Conservation (phyloP, 257 asterid species). For the Rhazya stricta region DNA sequence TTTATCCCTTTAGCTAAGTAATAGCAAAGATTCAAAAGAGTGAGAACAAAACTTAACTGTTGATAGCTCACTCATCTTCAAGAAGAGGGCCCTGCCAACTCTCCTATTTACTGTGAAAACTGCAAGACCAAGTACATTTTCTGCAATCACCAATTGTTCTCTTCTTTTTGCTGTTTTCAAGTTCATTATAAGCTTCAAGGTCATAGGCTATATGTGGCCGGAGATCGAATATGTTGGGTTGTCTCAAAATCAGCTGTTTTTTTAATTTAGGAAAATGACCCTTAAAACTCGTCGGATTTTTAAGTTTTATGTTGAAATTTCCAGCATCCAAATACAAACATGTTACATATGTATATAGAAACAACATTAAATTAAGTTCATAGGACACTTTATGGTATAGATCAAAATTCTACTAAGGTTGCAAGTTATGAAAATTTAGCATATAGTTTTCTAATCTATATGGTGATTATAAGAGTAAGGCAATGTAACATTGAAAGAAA, state of each 20-base stretch:
- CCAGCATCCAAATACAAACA: too few relatives aligned
- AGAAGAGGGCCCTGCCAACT: conserved; percentile 11
- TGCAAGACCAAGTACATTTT: conserved; percentile 4
- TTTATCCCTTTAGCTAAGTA: conserved; percentile 4
- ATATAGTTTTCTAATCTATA: conserved; percentile 2
- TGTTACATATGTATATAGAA: too few relatives aligned
- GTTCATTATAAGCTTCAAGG: not conserved
- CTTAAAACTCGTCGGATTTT: too few relatives aligned
- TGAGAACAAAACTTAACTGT: conserved; percentile 23
- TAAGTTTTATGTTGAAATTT: too few relatives aligned
- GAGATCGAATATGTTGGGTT: not conserved
- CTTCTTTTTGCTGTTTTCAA: conserved; percentile 6
- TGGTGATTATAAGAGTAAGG: not conserved
- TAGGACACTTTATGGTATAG: not conserved
- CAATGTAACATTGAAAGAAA: conserved; percentile 10
- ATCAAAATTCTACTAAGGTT: conserved; percentile 6
- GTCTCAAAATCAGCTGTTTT: too few relatives aligned
- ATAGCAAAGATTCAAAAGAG: conserved; percentile 21
- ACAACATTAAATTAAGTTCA: not conserved
- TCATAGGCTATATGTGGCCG: not conserved
- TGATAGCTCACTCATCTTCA: not conserved
- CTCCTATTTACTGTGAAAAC: conserved; percentile 9
- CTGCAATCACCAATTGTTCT: conserved; percentile 3
- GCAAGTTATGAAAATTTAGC: conserved; percentile 1
- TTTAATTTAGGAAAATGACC: too few relatives aligned